A percentile compares a stretch with the other conserved stretches of the same genome.
These are phyloP conservation scores for Pseudoperonospora humuli DNA, from an alignment of 352 stramenopile species.

Conservation along the genomic window DNA sequence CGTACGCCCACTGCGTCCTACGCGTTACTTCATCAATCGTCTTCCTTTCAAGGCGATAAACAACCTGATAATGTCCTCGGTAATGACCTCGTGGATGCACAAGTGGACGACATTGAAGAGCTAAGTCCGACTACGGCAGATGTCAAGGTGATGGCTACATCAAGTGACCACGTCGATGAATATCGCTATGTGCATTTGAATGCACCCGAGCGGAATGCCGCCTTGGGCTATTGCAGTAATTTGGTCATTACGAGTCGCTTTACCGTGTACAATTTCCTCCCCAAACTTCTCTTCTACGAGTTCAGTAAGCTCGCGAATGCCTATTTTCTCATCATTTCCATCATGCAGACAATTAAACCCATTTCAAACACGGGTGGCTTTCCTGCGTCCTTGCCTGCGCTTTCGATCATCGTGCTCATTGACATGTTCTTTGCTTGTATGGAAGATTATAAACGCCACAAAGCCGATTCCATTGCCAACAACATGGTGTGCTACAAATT, in stretches of 20 bases:
- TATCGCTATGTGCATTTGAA: slow-evolving; percentile 77
- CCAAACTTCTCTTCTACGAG: slow-evolving; percentile 87
- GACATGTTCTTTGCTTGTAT: slow-evolving; percentile 89
- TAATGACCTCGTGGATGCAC: slow-evolving; percentile 22
- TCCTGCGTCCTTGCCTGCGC: slow-evolving; percentile 80
- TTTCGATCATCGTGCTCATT: slow-evolving; percentile 91
- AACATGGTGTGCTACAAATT: slow-evolving; percentile 55
- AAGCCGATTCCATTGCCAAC: slow-evolving; percentile 83
- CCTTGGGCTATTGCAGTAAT: slow-evolving; percentile 62
- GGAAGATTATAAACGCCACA: slow-evolving; percentile 88
- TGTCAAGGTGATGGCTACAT: too few relatives aligned
- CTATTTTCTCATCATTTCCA: slow-evolving; percentile 90
- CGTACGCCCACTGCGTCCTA: slow-evolving; percentile 21
- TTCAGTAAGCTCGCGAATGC: slow-evolving; percentile 90
- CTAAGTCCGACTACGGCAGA: background rate
- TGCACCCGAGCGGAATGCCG: slow-evolving; percentile 44
- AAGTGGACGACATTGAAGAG: slow-evolving; percentile 27
- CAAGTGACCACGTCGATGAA: slow-evolving; percentile 7
- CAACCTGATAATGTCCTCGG: slow-evolving; percentile 25
- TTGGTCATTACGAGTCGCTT: slow-evolving; percentile 87
- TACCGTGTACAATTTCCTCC: slow-evolving; percentile 87
- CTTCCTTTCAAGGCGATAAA: too few relatives aligned
- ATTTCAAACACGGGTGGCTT: slow-evolving; percentile 91
- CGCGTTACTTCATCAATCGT: slow-evolving; percentile 16
- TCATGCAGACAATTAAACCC: slow-evolving; percentile 86